A percentile compares a stretch with the other conserved stretches of the same genome.
These are phyloP conservation scores for Nepenthes alata DNA, from an alignment of 179 eudicot species.

Conservation along the genomic window DNA sequence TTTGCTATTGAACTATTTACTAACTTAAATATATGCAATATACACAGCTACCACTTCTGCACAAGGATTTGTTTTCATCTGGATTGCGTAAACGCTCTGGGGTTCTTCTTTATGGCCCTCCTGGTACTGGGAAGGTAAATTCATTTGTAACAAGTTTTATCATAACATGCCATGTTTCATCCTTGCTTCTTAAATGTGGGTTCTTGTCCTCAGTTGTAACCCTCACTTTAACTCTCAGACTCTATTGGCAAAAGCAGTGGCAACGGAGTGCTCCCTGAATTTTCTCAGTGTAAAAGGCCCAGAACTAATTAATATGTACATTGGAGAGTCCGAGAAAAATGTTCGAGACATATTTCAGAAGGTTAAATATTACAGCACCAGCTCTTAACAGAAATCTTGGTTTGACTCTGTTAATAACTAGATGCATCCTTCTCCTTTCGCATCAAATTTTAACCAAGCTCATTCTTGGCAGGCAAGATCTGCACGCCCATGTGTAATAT, in stretches of 20 bases:
- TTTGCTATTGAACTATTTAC: neutral
- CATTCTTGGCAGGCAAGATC: slow-evolving; percentile 59
- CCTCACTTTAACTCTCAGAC: slow-evolving; percentile 41
- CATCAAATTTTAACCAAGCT: neutral
- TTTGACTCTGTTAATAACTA: neutral
- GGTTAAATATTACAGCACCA: slow-evolving; percentile 26
- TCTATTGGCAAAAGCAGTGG: slow-evolving; percentile 95
- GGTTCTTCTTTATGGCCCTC: slow-evolving; percentile 98
- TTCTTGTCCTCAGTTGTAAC: slow-evolving; percentile 8
- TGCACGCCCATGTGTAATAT: slow-evolving; percentile 96
- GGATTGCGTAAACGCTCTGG: slow-evolving; percentile 96
- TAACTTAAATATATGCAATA: neutral
- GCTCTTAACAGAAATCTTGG: neutral
- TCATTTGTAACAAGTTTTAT: slow-evolving; percentile 2
- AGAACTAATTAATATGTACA: slow-evolving; percentile 95
- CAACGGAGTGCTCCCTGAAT: slow-evolving; percentile 93
- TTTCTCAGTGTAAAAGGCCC: slow-evolving; percentile 97
- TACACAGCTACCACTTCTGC: slow-evolving; percentile 78
- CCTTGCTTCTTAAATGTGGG: neutral
- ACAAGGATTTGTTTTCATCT: slow-evolving; percentile 93
- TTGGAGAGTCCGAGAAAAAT: slow-evolving; percentile 96
- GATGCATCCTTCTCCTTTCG: too few relatives aligned
- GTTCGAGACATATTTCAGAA: slow-evolving; percentile 92
- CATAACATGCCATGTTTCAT: slow-evolving; percentile 1
- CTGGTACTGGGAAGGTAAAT: slow-evolving; percentile 94